Percentiles rank a stretch among this genome's conserved stretches.
Conservation (phyloP, 306 rosid species). For the Malus sieversii region DNA sequence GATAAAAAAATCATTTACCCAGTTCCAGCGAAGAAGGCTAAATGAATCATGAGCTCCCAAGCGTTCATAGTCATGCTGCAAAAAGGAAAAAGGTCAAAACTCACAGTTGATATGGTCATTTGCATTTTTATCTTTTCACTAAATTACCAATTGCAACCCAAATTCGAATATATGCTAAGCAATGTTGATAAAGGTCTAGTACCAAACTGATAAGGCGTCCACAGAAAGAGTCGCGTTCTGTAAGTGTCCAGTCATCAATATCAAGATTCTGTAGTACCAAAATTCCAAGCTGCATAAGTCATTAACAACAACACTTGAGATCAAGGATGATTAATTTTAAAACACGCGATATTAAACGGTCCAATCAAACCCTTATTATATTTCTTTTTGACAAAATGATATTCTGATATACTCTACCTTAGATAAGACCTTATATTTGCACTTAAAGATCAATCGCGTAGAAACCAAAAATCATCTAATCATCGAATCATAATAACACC, state of each 20-base stretch:
- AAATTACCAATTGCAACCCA: no score
- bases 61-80: slow-evolving; percentile 71
- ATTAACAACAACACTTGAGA: background rate
- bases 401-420: no score
- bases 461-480: no score
- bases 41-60: slow-evolving; percentile 82
- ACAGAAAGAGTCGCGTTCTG: slow-evolving; percentile 55
- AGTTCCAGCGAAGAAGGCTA: slow-evolving; percentile 65
- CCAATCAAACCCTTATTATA: no score
- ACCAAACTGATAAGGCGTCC: slow-evolving; percentile 71
- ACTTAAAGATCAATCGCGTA: no score
- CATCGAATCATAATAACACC: no score
- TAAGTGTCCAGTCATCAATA: slow-evolving; percentile 58
- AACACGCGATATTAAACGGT: background rate
- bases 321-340: background rate
- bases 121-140: no score
- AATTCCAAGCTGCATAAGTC: slow-evolving; percentile 43
- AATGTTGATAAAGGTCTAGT: no score
- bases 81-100: background rate
- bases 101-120: no score
- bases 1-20: slow-evolving; percentile 36
- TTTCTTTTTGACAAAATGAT: no score
- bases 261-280: slow-evolving; percentile 63
- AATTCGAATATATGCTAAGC: background rate
- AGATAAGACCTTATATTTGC: no score